Conservation (phyloP, 768 basidiomycete genomes). For the Collybia sordida region DNA sequence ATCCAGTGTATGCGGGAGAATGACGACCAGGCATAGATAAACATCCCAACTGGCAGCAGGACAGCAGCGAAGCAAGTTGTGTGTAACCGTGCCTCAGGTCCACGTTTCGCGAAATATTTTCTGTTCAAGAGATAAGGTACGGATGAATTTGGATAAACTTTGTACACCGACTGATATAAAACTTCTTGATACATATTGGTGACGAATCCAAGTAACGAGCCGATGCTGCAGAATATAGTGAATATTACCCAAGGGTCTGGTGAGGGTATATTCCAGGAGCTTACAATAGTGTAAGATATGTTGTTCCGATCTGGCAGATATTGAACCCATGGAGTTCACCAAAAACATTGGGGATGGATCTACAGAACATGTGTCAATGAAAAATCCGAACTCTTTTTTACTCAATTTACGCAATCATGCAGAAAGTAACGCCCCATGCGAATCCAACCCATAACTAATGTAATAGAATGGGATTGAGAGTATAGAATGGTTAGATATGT, state of each 20-base stretch:
- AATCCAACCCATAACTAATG: conserved; percentile 69
- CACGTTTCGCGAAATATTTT: conserved; percentile 29
- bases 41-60: conserved; percentile 58
- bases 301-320: conserved; percentile 55
- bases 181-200: conserved; percentile 48
- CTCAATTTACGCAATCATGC: conserved; percentile 53
- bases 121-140: conserved; percentile 16
- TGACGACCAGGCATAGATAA: conserved; percentile 74
- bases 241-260: conserved; percentile 4
- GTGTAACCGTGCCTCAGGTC: conserved; percentile 62
- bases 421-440: conserved; percentile 75
- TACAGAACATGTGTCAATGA: conserved; percentile 16
- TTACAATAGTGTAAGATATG: conserved; percentile 59
- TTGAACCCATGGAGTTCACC: conserved; percentile 56
- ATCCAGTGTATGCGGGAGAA: conserved; percentile 60
- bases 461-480: not conserved
- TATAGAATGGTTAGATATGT: not conserved
- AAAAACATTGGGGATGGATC: conserved; percentile 61
- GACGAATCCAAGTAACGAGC: conserved; percentile 47
- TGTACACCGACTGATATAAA: conserved; percentile 43
- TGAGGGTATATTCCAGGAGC: conserved; percentile 12
- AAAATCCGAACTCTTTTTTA: not conserved
- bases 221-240: conserved; percentile 42
- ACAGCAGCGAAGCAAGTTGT: conserved; percentile 53
- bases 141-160: not conserved